Evolutionary conservation across 768 basidiomycete genomes (phyloP), one percentile per base, ranked within the genome.

Genomic region (Scleroderma bovista): DNA sequence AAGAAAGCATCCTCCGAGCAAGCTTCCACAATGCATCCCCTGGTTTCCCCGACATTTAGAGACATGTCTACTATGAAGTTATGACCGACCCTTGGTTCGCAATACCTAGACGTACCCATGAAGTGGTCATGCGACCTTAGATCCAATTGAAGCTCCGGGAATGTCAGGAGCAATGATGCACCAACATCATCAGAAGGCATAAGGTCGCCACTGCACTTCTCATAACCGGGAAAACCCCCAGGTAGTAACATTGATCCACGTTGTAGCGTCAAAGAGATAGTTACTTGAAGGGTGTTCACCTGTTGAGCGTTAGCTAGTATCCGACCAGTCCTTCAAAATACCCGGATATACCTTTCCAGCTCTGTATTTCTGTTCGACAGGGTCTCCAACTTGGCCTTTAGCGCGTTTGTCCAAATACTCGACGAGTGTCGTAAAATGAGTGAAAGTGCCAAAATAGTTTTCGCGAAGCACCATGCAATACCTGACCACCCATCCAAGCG

Each of bases 381-480:
- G 91, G 67, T 97, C 94, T 5, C 93, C 94, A 13, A 84, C 72
- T 11, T 80, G 78, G 1, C 77, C 56, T 45, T 71, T 72, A 39
- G 70, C 74, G 37, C 81, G 76, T 59, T 83, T 86, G 47, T 84
- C 79, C 41, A 92, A 71, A 63, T 92, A 95, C 70, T 98, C 95
- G 19, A 77, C 78, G 37, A 92, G 73, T 1, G 91, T 96, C 3
- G 85, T 84, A 59, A 94, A 97, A 57, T 95, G 88, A 2, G 93
- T 96, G 67, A 96, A 98, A 5, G 81, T 77, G 11, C 95, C 95
- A 44, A 97, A 82, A 67, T 98, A 98, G 67, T 97, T 97, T 60
- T 95, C 92, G 41, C 87, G 83, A 51, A 96, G 61, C 36, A 86
- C 81, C 82, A 98, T 88, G 56, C 95, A 76, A 60, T 92, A 84